These are phyloP conservation scores for Trichoderma sp. DNA, from an alignment of 2,329 filamentous ascomycete genomes.

Conservation along the genomic window DNA sequence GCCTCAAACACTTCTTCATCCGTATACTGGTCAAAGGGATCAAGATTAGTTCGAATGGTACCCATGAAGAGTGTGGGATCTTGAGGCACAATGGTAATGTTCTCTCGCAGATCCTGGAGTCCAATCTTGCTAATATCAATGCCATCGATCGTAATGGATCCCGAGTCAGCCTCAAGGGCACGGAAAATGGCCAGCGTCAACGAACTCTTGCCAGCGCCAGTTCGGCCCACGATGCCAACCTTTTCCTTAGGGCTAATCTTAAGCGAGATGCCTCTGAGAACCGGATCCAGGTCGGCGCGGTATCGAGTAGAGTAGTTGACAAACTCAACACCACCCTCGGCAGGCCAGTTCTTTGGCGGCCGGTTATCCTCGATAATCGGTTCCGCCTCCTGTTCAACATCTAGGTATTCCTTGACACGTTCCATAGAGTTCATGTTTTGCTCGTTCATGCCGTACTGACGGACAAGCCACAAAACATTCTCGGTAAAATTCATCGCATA, in stretches of 20 bases:
- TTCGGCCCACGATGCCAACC: conserved; percentile 93
- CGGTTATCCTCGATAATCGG: conserved; percentile 74
- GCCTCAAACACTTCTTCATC: conserved; percentile 89
- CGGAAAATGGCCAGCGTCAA: conserved; percentile 91
- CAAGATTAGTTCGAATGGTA: conserved; percentile 86
- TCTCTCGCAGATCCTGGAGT: conserved; percentile 86
- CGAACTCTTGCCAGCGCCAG: conserved; percentile 94
- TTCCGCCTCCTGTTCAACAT: conserved; percentile 89
- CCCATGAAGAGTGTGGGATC: conserved; percentile 93
- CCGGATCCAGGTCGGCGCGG: conserved; percentile 79
- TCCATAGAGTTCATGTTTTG: conserved; percentile 99
- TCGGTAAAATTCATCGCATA: conserved; percentile 97
- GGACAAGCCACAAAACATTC: conserved; percentile 93
- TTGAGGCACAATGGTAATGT: conserved; percentile 96
- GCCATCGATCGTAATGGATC: conserved; percentile 85
- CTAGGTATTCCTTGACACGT: conserved; percentile 93
- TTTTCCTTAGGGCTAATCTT: conserved; percentile 84
- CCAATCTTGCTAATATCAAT: conserved; percentile 90
- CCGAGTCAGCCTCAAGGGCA: conserved; percentile 84
- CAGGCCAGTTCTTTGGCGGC: conserved; percentile 80
- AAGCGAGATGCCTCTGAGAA: conserved; percentile 80
- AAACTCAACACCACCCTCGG: conserved; percentile 82
- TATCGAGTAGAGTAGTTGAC: conserved; percentile 87
- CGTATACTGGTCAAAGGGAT: conserved; percentile 85
- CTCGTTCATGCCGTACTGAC: conserved; percentile 90